A percentile compares a stretch with the other conserved stretches of the same genome.
These are phyloP conservation scores for Solanum bulbocastanum DNA, from an alignment of 257 asterid genomes.

Conservation along the genomic window DNA sequence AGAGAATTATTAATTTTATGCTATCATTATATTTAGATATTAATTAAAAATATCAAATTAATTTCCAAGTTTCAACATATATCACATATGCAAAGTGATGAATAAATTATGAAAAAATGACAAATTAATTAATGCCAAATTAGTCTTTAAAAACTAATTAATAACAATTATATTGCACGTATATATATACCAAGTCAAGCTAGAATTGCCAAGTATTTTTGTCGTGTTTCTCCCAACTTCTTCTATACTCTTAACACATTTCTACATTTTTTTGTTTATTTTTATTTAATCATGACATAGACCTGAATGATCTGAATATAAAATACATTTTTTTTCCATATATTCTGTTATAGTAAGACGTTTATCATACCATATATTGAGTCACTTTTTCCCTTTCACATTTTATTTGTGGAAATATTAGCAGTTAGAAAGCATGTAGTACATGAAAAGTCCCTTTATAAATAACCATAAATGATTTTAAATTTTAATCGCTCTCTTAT, in stretches of 20 bases:
- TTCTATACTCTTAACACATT: conserved; percentile 7
- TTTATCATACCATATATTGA: not conserved
- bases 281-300: conserved; percentile 3
- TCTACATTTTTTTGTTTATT: not conserved
- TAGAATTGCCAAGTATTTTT: conserved; percentile 1
- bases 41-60: not conserved
- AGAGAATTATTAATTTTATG: not conserved
- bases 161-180: not conserved
- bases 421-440: conserved; percentile 23
- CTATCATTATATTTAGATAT: not conserved
- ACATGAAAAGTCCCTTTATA: conserved; percentile 6
- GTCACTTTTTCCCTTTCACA: conserved; percentile 26
- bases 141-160: conserved; percentile 2
- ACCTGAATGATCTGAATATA: not conserved
- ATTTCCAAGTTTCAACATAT: not conserved
- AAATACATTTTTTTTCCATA: not conserved
- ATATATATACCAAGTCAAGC: not conserved
- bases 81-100: not conserved
- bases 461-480: not conserved
- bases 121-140: not conserved
- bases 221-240: conserved; percentile 25
- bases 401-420: conserved; percentile 30
- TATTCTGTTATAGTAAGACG: not conserved
- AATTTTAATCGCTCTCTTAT: not conserved
- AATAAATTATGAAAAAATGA: not conserved